Percentiles rank a stretch among this genome's conserved stretches.
Conservation (phyloP, 345 rosid species). For the Hibiscus syriacus region DNA sequence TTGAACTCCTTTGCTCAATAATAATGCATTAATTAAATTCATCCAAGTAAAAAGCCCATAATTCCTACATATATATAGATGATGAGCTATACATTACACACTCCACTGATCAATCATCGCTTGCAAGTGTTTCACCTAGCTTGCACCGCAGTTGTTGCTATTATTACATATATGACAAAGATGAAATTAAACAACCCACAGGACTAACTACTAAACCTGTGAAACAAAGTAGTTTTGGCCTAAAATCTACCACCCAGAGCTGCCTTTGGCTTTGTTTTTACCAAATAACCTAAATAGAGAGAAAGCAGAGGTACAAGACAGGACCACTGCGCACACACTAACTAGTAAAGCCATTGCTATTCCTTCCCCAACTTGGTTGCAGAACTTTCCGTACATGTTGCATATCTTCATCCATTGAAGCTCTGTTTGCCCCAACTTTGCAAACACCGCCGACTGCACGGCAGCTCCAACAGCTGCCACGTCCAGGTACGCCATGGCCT, state of each 20-base stretch:
- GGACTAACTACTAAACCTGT: not conserved
- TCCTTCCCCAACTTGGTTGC: constrained; percentile 65
- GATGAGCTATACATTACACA: not conserved
- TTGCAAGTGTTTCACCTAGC: not conserved
- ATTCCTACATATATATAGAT: not conserved
- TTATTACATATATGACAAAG: not conserved
- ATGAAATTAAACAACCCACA: not conserved
- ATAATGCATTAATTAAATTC: too few relatives aligned
- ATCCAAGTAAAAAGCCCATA: too few relatives aligned
- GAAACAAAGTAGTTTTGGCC: not conserved
- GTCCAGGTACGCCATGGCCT: constrained; percentile 69
- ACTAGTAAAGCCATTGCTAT: constrained; percentile 44
- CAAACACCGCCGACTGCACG: constrained; percentile 57
- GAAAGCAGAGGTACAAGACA: constrained; percentile 70
- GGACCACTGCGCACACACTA: constrained; percentile 41
- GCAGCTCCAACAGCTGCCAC: constrained; percentile 75
- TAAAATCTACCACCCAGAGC: constrained; percentile 25
- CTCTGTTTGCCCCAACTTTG: constrained; percentile 62
- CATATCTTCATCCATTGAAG: constrained; percentile 90
- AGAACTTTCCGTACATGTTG: constrained; percentile 68
- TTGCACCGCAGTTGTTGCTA: not conserved
- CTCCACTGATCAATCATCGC: not conserved
- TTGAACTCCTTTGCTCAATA: too few relatives aligned
- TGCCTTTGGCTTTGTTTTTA: constrained; percentile 21
- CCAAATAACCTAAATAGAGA: constrained; percentile 79